Conservation (phyloP, 805 yeast genomes). For the Lipomyces chichibuensis region DNA sequence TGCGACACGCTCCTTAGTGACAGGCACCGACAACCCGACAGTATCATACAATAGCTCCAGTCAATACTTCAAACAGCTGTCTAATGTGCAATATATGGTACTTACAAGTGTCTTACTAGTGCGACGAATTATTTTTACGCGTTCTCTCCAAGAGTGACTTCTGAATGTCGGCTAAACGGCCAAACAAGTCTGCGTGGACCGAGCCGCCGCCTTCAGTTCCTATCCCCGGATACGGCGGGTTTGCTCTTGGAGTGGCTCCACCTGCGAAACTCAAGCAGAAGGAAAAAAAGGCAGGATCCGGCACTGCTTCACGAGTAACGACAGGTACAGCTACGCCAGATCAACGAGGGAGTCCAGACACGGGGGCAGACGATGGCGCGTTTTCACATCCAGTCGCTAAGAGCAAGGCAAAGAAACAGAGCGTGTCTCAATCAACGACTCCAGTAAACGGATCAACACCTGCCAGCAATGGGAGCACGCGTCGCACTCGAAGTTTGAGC, state of each 20-base stretch:
- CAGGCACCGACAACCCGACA: background rate
- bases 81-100: background rate
- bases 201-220: constrained; percentile 66
- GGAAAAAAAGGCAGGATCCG: constrained; percentile 51
- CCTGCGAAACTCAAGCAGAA: constrained; percentile 59
- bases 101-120: background rate
- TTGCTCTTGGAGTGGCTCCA: constrained; percentile 72
- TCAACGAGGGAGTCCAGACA: background rate
- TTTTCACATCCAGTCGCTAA: background rate
- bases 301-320: background rate
- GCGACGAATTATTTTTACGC: background rate
- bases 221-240: constrained; percentile 67
- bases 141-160: background rate
- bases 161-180: constrained; percentile 9
- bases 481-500: constrained; percentile 3
- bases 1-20: background rate
- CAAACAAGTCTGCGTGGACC: constrained; percentile 12
- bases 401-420: background rate
- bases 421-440: background rate
- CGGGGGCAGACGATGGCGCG: background rate
- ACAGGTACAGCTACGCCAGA: constrained; percentile 15
- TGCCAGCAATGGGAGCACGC: background rate
- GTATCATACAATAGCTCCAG: background rate
- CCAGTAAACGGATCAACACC: constrained; percentile 3
- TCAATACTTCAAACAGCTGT: background rate